Evolutionary conservation across 2,329 filamentous ascomycete species (phyloP), one percentile per base, ranked within the genome.

Genomic region (Pseudogymnoascus sp.): DNA sequence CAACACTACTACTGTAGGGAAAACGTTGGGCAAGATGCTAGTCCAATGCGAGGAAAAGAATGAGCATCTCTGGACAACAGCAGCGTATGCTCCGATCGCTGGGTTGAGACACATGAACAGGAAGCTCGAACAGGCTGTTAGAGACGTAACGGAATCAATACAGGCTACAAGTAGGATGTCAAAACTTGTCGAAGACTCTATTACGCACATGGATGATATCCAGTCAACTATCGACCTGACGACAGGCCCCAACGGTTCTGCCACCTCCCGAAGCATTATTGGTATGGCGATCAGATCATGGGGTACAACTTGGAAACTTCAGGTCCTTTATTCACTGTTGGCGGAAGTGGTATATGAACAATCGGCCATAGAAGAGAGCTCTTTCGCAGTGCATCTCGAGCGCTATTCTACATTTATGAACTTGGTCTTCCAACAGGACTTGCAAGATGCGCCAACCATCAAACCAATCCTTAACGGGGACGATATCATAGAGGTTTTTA

Each of bases 401-500:
- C 62, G 77, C 11, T 60, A 60, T 41, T 28, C 38, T 19, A 58
- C 28, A 30, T 62, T 62, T 58, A 52, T 58, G n/a, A 52, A 59
- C 39, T 62, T 30, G 12, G 23, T 62, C 8, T 30, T 23, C 7
- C 19, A 19, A 14, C 22, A 58, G 60, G 19, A 52, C 28, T 35
- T 62, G 8, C 39, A 58, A 52, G 60, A 59, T 22, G 60, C 60
- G 19, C 42, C 25, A 12, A 8, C 38, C 22, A 52, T 38, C 22
- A 33, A 25, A 23, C 42, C 42, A 25, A 19, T 62, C 9, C 60
- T 62, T 12, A 16, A 62, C 60, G 85, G 86, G 55, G 83, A 79
- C 25, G 77, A 84, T 39, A 77, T 89, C 41, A 79, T 80, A 42
- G 77, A 79, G 65, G 78, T 79, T 8, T 75, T 88, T 19, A 78